A percentile compares a stretch with the other conserved stretches of the same genome.
Conservation (phyloP, 257 asterid genomes). For the Lavandula angustifolia region DNA sequence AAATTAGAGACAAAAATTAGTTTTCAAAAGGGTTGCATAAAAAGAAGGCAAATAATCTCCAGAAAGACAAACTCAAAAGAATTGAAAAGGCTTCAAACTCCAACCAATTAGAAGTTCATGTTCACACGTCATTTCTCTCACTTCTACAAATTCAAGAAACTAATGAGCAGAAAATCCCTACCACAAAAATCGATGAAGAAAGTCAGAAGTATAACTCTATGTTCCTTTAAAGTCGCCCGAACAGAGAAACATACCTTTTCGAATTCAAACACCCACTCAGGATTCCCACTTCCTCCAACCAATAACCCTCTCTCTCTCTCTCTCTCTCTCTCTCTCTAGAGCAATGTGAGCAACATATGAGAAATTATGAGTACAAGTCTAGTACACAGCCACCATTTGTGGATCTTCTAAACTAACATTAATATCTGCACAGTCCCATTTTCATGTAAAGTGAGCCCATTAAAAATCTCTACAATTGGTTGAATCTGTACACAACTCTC, state of each 20-base stretch:
- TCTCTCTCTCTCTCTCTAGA: conserved; percentile 44
- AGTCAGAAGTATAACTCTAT: conserved; percentile 4
- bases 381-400: conserved; percentile 24
- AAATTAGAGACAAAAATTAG: conserved; percentile 50
- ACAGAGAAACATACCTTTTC: conserved; percentile 37
- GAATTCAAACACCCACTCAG: conserved; percentile 53
- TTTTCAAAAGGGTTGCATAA: conserved; percentile 46
- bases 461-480: conserved; percentile 26
- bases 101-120: conserved; percentile 43
- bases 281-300: conserved; percentile 40
- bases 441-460: conserved; percentile 12
- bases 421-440: conserved; percentile 22
- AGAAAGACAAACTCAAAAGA: neutral
- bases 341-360: conserved; percentile 42
- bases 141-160: conserved; percentile 11
- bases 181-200: conserved; percentile 29
- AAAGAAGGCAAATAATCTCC: conserved; percentile 34
- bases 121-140: conserved; percentile 39
- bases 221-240: conserved; percentile 35
- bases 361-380: neutral
- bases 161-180: conserved; percentile 24
- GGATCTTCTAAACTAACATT: conserved; percentile 20
- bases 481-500: conserved; percentile 36
- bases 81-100: conserved; percentile 31
- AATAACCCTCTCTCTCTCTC: neutral